A percentile compares a stretch with the other conserved stretches of the same genome.
Evolutionary conservation across 2,329 filamentous ascomycete species (phyloP).

Genomic region (Talaromyces rugulosus): DNA sequence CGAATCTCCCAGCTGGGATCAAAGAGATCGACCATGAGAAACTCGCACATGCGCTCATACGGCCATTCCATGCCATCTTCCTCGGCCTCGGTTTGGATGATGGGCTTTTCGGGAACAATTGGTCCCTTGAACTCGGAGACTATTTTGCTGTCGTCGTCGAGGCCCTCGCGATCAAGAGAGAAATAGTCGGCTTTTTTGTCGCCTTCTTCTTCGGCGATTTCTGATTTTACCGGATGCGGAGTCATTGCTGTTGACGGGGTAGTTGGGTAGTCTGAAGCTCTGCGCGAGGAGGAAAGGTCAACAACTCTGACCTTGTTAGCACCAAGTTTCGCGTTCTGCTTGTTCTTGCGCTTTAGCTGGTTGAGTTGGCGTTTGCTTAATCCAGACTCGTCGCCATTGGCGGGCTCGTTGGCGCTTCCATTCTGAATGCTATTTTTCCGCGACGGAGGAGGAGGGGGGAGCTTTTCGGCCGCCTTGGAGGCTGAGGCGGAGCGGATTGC

Average conservation of each 20-base stretch:
- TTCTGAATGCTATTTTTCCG: slow-evolving; percentile 44
- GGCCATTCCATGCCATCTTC: slow-evolving; percentile 85
- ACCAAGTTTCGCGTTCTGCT: slow-evolving; percentile 81
- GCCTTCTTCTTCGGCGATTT: slow-evolving; percentile 57
- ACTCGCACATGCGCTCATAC: slow-evolving; percentile 88
- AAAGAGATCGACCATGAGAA: slow-evolving; percentile 89
- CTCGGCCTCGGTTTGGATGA: slow-evolving; percentile 73
- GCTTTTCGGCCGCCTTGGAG: slow-evolving; percentile 51
- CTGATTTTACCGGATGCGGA: slow-evolving; percentile 57
- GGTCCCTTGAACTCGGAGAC: slow-evolving; percentile 94
- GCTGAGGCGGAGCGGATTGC: slow-evolving; percentile 37
- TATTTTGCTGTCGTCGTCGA: slow-evolving; percentile 87
- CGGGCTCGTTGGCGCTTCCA: slow-evolving; percentile 44
- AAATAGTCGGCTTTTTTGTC: slow-evolving; percentile 77
- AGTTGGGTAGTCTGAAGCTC: slow-evolving; percentile 62
- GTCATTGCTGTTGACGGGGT: slow-evolving; percentile 47
- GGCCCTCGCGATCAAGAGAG: slow-evolving; percentile 72
- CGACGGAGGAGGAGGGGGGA: slow-evolving; percentile 36
- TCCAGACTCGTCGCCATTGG: slow-evolving; percentile 60
- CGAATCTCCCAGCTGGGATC: slow-evolving; percentile 92
- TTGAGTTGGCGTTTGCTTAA: slow-evolving; percentile 93
- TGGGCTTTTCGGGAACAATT: slow-evolving; percentile 74
- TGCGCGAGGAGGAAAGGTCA: slow-evolving; percentile 69
- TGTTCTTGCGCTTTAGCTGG: slow-evolving; percentile 88
- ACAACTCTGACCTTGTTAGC: slow-evolving; percentile 87